A percentile compares a stretch with the other conserved stretches of the same genome.
Conservation (phyloP, 306 rosid genomes). For the Hippophae tibetana region DNA sequence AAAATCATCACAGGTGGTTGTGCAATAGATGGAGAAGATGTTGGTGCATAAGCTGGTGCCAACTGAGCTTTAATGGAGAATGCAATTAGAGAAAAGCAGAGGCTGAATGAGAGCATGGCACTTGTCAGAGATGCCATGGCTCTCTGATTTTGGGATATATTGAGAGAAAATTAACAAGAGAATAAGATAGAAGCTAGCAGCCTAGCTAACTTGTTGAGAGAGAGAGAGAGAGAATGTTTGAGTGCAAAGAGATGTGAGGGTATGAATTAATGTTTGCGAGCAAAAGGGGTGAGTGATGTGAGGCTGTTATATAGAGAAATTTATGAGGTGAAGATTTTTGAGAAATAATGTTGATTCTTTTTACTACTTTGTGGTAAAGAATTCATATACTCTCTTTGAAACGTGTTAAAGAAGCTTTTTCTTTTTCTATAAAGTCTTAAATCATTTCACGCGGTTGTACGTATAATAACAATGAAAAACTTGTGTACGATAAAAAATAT, state of each 20-base stretch:
- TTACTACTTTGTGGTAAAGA: conserved; percentile 9
- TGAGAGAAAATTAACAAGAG: too few relatives aligned
- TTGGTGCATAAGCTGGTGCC: conserved; percentile 27
- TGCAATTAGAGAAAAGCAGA: conserved; percentile 29
- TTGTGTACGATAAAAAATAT: too few relatives aligned
- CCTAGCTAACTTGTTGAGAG: neutral
- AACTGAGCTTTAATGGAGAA: conserved; percentile 31
- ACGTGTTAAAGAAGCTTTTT: too few relatives aligned
- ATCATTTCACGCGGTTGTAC: too few relatives aligned
- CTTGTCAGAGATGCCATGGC: conserved; percentile 39
- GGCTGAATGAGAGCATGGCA: conserved; percentile 32
- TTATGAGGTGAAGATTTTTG: neutral
- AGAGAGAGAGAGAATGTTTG: neutral
- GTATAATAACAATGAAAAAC: too few relatives aligned
- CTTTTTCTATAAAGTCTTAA: too few relatives aligned
- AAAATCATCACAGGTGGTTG: too few relatives aligned
- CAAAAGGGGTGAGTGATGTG: conserved; percentile 16
- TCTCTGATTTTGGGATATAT: neutral
- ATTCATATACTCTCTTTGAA: neutral
- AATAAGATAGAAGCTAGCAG: too few relatives aligned
- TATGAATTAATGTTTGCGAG: conserved; percentile 2
- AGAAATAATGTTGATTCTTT: conserved; percentile 1
- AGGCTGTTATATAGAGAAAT: conserved; percentile 28
- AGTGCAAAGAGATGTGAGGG: neutral
- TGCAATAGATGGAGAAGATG: neutral